Conservation (phyloP, 495 filamentous ascomycete species). For the Neurospora terricola region DNA sequence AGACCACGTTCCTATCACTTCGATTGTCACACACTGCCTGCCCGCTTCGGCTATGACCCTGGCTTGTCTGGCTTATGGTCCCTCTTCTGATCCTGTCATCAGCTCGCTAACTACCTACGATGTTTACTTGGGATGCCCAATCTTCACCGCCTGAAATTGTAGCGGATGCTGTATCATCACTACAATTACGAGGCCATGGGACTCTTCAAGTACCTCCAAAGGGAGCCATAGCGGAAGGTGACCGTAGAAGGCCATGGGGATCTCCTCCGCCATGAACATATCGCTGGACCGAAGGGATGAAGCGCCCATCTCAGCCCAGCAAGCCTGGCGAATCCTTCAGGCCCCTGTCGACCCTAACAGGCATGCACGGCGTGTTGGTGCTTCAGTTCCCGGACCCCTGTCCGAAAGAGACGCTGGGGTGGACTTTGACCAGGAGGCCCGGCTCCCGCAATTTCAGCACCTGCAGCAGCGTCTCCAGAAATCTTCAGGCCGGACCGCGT, state of each 20-base stretch:
- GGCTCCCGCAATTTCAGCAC: conserved; percentile 7
- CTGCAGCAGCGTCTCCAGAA: conserved; percentile 4
- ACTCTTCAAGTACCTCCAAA: neutral
- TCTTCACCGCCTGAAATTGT: neutral
- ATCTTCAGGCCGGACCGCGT: conserved; percentile 1
- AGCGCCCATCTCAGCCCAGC: conserved; percentile 5
- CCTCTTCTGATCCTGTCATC: neutral
- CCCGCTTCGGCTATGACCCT: neutral
- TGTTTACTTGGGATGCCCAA: neutral
- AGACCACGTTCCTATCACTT: neutral
- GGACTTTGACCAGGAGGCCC: conserved; percentile 2
- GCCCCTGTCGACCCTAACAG: conserved; percentile 1
- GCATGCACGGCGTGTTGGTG: neutral
- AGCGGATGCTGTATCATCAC: neutral
- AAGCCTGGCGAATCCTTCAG: neutral
- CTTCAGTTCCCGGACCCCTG: neutral
- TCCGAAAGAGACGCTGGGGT: neutral
- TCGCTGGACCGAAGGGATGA: neutral
- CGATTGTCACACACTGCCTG: neutral
- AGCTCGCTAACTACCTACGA: neutral
- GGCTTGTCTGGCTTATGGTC: neutral
- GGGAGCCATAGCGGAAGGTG: neutral
- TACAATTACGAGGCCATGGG: neutral
- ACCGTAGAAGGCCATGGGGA: neutral
- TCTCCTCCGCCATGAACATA: neutral